Evolutionary conservation across 768 basidiomycete species (phyloP).

Genomic region (Boletus sp.): DNA sequence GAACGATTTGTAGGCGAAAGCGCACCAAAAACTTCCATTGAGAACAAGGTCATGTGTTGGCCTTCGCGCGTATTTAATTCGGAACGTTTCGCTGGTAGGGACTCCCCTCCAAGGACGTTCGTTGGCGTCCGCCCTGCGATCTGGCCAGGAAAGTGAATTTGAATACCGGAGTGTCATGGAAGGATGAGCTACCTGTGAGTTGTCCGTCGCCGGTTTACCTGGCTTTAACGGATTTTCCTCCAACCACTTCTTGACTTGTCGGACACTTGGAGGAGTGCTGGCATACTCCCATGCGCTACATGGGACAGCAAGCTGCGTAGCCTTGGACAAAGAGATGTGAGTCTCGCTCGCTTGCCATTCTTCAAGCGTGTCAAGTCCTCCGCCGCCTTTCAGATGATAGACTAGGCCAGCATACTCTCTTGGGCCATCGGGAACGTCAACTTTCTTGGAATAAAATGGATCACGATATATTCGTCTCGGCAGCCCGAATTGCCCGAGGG

Average conservation of each 20-base stretch:
- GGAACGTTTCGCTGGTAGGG: constrained; percentile 46
- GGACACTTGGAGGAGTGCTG: constrained; percentile 59
- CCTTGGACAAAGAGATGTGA: not conserved
- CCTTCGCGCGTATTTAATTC: constrained; percentile 50
- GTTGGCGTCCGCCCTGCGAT: constrained; percentile 76
- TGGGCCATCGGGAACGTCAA: constrained; percentile 66
- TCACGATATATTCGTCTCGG: constrained; percentile 64
- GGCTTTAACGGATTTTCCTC: constrained; percentile 21
- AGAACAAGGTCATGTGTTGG: constrained; percentile 75
- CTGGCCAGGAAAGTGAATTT: constrained; percentile 30
- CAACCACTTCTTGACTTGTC: constrained; percentile 57
- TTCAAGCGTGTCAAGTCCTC: constrained; percentile 54
- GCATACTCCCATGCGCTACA: constrained; percentile 82
- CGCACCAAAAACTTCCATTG: constrained; percentile 85
- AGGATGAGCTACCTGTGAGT: constrained; percentile 50
- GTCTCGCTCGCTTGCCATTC: constrained; percentile 47
- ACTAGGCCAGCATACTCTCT: constrained; percentile 78
- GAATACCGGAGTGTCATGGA: not conserved
- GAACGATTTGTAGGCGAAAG: not conserved
- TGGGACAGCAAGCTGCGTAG: constrained; percentile 21
- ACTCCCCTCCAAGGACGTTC: constrained; percentile 66
- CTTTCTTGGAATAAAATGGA: constrained; percentile 76
- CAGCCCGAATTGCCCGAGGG: constrained; percentile 46
- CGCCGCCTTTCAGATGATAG: constrained; percentile 69
- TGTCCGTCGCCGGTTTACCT: constrained; percentile 24